Evolutionary conservation across 2,329 filamentous ascomycete species (phyloP).

Genomic region (Exophiala sideris): DNA sequence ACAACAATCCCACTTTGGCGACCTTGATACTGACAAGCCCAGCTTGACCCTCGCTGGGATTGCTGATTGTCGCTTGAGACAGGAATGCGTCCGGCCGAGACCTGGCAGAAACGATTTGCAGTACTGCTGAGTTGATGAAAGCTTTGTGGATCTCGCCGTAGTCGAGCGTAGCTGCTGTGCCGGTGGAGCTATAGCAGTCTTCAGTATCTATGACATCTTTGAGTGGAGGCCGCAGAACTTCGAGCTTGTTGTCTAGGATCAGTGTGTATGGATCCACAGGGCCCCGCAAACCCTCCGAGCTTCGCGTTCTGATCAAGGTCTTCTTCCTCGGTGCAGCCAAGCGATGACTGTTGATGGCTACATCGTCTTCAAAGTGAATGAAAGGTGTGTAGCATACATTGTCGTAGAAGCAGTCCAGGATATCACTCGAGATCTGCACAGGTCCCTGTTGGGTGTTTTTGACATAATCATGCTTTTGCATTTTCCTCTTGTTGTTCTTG

Average conservation of each 20-base stretch:
- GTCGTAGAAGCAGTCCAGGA: conserved; percentile 95
- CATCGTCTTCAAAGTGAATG: conserved; percentile 91
- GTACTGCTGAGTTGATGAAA: conserved; percentile 84
- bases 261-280: conserved; percentile 93
- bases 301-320: conserved; percentile 63
- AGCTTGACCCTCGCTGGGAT: conserved; percentile 80
- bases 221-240: conserved; percentile 75
- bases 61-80: conserved; percentile 77
- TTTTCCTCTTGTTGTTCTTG: conserved; percentile 99
- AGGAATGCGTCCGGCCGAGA: conserved; percentile 95
- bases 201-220: conserved; percentile 91
- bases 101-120: conserved; percentile 91
- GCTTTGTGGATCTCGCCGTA: conserved; percentile 78
- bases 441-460: conserved; percentile 91
- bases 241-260: conserved; percentile 85
- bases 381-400: conserved; percentile 98
- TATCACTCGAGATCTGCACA: conserved; percentile 72
- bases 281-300: conserved; percentile 68
- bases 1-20: conserved; percentile 89
- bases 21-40: conserved; percentile 97
- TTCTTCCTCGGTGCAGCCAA: conserved; percentile 65
- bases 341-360: conserved; percentile 73
- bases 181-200: conserved; percentile 85
- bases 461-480: conserved; percentile 92
- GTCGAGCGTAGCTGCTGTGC: conserved; percentile 71